A percentile compares a stretch with the other conserved stretches of the same genome.
Conservation (phyloP, 2,329 filamentous ascomycete genomes). For the Aureobasidium melanogenum region DNA sequence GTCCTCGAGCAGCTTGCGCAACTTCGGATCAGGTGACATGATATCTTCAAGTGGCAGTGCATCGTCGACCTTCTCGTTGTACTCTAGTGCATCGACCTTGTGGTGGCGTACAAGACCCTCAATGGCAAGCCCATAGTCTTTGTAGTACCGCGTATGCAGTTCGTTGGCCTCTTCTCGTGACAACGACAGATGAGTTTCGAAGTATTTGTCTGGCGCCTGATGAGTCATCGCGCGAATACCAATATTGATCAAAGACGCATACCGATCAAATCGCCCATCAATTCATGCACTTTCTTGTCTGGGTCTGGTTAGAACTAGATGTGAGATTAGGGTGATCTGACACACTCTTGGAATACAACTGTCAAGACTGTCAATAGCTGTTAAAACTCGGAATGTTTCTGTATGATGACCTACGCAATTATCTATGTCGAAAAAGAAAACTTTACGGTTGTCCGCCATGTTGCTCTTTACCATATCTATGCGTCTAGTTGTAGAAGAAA, state of each 20-base stretch:
- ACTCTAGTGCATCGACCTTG: slow-evolving; percentile 88
- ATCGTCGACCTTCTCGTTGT: slow-evolving; percentile 91
- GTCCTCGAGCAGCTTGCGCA: slow-evolving; percentile 68
- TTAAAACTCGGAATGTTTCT: neutral
- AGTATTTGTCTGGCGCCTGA: slow-evolving; percentile 43
- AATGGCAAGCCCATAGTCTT: slow-evolving; percentile 92
- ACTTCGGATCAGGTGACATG: slow-evolving; percentile 66
- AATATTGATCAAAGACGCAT: slow-evolving; percentile 43
- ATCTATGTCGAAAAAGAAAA: slow-evolving; percentile 88
- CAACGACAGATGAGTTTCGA: slow-evolving; percentile 62
- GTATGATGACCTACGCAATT: slow-evolving; percentile 61
- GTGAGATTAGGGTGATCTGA: neutral
- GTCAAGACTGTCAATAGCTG: neutral
- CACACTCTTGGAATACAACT: slow-evolving; percentile 76
- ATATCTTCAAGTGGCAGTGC: slow-evolving; percentile 79
- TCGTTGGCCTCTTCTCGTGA: slow-evolving; percentile 68
- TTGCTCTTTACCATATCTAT: neutral
- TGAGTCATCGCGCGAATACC: neutral
- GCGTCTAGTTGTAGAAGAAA: neutral
- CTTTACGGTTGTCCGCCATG: slow-evolving; percentile 34
- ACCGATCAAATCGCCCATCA: slow-evolving; percentile 79
- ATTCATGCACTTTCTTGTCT: slow-evolving; percentile 65
- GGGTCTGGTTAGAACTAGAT: neutral
- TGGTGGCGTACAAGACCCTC: slow-evolving; percentile 91
- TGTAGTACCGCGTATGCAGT: slow-evolving; percentile 88